These are phyloP conservation scores for Polytrichum formosum DNA, from an alignment of 225 moss, liverwort and hornwort species.

Conservation along the genomic window DNA sequence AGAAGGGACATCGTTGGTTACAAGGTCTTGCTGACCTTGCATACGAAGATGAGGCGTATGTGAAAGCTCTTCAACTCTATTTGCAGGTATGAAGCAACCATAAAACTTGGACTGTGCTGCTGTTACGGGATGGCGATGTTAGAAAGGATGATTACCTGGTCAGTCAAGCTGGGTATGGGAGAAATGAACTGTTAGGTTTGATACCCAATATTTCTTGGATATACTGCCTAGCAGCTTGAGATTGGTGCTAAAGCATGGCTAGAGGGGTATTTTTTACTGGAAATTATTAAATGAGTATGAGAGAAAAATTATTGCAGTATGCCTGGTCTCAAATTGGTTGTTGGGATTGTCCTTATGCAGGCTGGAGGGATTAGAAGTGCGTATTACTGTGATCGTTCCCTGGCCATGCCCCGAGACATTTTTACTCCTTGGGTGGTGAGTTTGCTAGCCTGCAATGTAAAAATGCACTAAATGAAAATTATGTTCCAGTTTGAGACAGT, in stretches of 20 bases:
- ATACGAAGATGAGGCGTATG: conserved; percentile 82
- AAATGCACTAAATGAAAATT: neutral
- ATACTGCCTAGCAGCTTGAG: too few species aligned
- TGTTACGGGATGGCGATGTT: neutral
- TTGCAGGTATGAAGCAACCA: conserved; percentile 44
- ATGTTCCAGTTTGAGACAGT: neutral
- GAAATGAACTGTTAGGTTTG: neutral
- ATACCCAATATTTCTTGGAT: too few species aligned
- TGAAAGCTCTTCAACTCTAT: conserved; percentile 87
- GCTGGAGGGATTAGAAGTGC: conserved; percentile 91
- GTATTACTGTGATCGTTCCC: conserved; percentile 81
- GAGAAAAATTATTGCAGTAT: too few species aligned
- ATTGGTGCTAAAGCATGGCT: too few species aligned
- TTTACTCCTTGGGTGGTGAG: conserved; percentile 92
- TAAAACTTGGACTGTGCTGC: neutral
- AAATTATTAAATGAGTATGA: too few species aligned
- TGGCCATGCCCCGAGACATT: conserved; percentile 79
- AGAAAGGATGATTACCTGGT: neutral
- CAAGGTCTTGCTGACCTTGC: conserved; percentile 97
- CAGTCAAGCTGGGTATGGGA: neutral
- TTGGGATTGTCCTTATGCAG: conserved; percentile 17
- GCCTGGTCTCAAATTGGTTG: too few species aligned
- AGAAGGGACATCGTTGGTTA: conserved; percentile 92
- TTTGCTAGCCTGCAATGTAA: neutral
- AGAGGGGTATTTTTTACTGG: too few species aligned